Evolutionary conservation across 176 grass and related monocot species (phyloP).

Genomic region (Carex scoparia): DNA sequence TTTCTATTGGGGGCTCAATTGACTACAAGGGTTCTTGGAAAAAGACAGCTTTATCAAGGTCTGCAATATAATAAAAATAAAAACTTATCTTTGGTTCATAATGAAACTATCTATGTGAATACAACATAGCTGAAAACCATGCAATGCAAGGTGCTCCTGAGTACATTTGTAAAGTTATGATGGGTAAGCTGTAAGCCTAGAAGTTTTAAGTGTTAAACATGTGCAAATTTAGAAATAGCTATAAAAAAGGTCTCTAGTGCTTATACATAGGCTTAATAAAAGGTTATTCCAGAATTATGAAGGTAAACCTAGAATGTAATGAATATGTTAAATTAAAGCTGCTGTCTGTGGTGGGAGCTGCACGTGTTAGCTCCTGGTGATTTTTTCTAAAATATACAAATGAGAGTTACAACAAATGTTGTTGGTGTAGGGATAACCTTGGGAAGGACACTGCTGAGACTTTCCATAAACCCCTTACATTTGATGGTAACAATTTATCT

Average conservation of each 20-base stretch:
- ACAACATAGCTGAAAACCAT: not conserved
- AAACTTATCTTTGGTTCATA: not conserved
- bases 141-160: not conserved
- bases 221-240: not conserved
- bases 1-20: constrained; percentile 66
- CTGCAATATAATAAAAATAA: constrained; percentile 16
- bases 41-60: constrained; percentile 62
- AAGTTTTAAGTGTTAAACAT: not conserved
- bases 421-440: constrained; percentile 58
- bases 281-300: not conserved
- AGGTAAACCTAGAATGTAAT: not conserved
- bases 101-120: not conserved
- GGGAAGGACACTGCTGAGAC: constrained; percentile 36
- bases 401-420: constrained; percentile 16
- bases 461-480: constrained; percentile 48
- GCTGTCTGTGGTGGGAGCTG: not conserved
- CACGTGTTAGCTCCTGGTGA: not conserved
- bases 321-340: not conserved
- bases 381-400: not conserved
- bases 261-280: not conserved
- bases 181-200: not conserved
- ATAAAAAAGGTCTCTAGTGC: not conserved
- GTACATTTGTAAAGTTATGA: not conserved
- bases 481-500: constrained; percentile 60
- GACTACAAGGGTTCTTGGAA: constrained; percentile 85